A percentile compares a stretch with the other conserved stretches of the same genome.
Evolutionary conservation across 257 asterid species (phyloP).

Genomic region (Ilex asprella): DNA sequence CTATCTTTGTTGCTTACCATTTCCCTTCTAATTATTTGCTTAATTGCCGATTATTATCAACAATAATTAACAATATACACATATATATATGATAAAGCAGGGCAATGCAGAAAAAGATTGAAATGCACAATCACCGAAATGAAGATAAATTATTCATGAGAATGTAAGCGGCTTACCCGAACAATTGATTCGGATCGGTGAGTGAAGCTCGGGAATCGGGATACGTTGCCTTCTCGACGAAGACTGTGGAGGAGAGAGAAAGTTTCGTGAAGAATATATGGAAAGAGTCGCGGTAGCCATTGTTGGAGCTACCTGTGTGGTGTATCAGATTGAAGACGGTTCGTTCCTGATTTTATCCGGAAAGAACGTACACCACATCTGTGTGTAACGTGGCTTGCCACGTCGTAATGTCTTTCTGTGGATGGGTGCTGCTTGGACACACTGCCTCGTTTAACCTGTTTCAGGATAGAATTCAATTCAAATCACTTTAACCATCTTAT

Average conservation of each 20-base stretch:
- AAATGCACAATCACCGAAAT: no score
- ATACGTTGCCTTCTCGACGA: conserved; percentile 17
- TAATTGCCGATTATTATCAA: no score
- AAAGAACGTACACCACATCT: conserved; percentile 3
- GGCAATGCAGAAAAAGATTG: no score
- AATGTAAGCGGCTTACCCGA: conserved; percentile 37
- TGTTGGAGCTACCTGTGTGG: not conserved
- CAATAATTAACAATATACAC: no score
- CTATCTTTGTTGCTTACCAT: no score
- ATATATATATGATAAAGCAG: no score
- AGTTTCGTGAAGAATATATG: conserved; percentile 30
- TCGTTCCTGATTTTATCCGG: conserved; percentile 25
- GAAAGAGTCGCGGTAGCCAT: conserved; percentile 44
- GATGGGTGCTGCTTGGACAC: no score
- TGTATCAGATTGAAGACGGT: conserved; percentile 4
- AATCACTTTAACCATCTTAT: no score
- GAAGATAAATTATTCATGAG: not conserved
- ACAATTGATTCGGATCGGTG: conserved; percentile 37
- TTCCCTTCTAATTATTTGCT: no score
- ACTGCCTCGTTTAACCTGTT: no score
- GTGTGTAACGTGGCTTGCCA: conserved; percentile 19
- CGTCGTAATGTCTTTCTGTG: not conserved
- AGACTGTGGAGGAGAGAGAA: conserved; percentile 24
- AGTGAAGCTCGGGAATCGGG: conserved; percentile 20
- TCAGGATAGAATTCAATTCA: no score